These are phyloP conservation scores for Fusarium sp. DNA, from an alignment of 2,329 filamentous ascomycete species.

Conservation along the genomic window DNA sequence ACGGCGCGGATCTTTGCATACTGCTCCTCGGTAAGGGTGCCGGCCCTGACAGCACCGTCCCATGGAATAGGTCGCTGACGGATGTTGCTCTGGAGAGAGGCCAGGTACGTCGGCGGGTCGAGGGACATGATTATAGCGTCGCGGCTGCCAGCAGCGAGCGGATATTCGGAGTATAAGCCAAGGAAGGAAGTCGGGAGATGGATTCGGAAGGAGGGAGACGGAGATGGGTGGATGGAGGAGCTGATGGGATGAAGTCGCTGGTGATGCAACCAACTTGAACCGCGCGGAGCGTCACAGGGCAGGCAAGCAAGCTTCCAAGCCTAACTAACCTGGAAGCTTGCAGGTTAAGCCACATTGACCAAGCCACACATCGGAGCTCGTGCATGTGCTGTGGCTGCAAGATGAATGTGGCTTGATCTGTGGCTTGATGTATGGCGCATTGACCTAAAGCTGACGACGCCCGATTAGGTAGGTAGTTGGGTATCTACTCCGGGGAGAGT, in stretches of 20 bases:
- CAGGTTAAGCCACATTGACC: slow-evolving; percentile 29
- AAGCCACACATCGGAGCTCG: slow-evolving; percentile 26
- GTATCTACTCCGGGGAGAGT: background rate
- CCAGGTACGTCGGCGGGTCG: slow-evolving; percentile 87
- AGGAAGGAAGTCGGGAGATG: slow-evolving; percentile 12
- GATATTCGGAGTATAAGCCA: slow-evolving; percentile 26
- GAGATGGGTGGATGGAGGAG: slow-evolving; percentile 26
- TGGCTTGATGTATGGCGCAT: slow-evolving; percentile 5
- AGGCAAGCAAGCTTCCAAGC: slow-evolving; percentile 38
- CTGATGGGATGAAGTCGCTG: slow-evolving; percentile 44
- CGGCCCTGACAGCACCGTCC: slow-evolving; percentile 94
- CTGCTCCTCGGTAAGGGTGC: slow-evolving; percentile 93
- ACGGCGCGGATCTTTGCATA: slow-evolving; percentile 95
- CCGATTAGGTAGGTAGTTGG: background rate
- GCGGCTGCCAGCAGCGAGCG: slow-evolving; percentile 42
- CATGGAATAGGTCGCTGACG: slow-evolving; percentile 95
- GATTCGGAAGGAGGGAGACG: slow-evolving; percentile 13
- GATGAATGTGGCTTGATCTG: background rate
- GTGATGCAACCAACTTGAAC: slow-evolving; percentile 47
- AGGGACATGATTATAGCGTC: slow-evolving; percentile 76
- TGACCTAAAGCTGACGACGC: slow-evolving; percentile 16
- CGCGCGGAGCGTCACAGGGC: slow-evolving; percentile 43
- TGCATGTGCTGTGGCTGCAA: slow-evolving; percentile 3
- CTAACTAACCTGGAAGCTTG: slow-evolving; percentile 34
- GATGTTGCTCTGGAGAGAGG: slow-evolving; percentile 95